phyloP scores from a whole-genome alignment of 148 eudicot species.

The Chenopodium formosanum region DNA sequence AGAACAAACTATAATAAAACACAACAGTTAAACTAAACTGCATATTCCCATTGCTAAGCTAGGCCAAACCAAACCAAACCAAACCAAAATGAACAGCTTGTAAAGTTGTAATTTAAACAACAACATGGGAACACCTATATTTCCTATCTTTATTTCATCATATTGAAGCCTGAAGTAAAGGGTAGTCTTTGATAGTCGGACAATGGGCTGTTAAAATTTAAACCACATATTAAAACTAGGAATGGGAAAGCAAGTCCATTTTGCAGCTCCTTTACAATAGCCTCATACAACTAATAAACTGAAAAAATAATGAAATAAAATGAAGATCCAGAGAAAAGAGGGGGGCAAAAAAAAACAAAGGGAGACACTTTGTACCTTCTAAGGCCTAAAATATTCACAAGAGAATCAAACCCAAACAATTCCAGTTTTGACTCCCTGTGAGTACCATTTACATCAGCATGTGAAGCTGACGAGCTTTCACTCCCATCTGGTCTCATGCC shows the following conservation, averaged over 20 bases:
- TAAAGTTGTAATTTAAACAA: neutral
- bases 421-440: conserved; percentile 86
- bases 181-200: neutral
- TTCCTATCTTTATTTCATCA: neutral
- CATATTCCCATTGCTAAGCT: neutral
- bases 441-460: conserved; percentile 50
- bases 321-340: neutral
- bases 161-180: neutral
- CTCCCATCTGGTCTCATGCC: conserved; percentile 35
- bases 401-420: conserved; percentile 98
- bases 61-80: neutral
- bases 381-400: conserved; percentile 91
- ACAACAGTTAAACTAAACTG: neutral
- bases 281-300: neutral
- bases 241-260: neutral
- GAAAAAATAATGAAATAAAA: neutral
- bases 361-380: conserved; percentile 52
- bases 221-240: neutral
- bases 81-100: neutral
- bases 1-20: neutral
- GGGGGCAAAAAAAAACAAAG: neutral
- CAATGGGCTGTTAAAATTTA: neutral
- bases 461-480: conserved; percentile 48
- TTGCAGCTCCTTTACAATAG: too few relatives aligned
- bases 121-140: neutral